A percentile compares a stretch with the other conserved stretches of the same genome.
These are phyloP conservation scores for Celoporthe dispersa DNA, from an alignment of 2,329 filamentous ascomycete species.

Conservation along the genomic window DNA sequence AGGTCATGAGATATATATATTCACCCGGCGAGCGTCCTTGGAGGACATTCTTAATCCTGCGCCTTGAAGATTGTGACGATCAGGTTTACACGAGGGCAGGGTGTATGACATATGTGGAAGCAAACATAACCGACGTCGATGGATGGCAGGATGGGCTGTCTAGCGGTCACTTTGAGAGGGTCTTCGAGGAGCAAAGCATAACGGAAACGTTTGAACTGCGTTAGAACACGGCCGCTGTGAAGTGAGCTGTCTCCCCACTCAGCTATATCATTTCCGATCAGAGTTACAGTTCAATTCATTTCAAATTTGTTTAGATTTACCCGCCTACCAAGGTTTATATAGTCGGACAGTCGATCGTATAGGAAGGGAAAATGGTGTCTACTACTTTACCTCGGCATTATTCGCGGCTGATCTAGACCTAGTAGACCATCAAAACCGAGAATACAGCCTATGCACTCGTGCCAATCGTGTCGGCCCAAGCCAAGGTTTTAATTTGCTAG, in stretches of 20 bases:
- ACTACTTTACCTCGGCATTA: no score
- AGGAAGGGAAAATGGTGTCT: no score
- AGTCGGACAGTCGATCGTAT: no score
- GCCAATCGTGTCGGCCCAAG: no score
- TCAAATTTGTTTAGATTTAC: no score
- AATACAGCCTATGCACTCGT: no score
- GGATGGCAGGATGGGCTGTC: neutral
- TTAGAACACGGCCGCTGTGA: neutral
- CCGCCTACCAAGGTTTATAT: no score
- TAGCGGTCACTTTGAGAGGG: neutral
- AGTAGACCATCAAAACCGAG: no score
- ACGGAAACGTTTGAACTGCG: neutral
- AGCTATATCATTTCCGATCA: no score
- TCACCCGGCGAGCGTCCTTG: neutral
- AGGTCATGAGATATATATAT: neutral
- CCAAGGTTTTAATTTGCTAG: no score
- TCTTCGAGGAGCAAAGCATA: neutral
- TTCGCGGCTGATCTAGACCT: no score
- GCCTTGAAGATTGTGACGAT: neutral
- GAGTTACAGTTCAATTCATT: no score
- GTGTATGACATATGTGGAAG: neutral
- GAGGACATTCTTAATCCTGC: neutral
- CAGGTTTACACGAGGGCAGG: neutral
- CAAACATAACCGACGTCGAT: neutral
- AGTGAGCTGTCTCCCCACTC: neutral